Evolutionary conservation across 306 rosid genomes (phyloP).

Genomic region (Cucurbita ficifolia): DNA sequence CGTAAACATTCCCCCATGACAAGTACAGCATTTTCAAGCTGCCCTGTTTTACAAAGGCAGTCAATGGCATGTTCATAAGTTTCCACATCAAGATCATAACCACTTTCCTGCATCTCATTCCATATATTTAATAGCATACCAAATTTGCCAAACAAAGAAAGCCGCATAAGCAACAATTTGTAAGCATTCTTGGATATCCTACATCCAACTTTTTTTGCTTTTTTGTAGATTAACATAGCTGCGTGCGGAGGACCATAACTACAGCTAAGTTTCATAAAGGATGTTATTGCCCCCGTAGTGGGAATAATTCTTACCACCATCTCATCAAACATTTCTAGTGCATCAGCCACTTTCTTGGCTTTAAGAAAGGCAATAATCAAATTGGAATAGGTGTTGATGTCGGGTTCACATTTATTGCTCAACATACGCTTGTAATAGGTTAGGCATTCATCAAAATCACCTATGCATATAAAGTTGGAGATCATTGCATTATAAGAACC

Average conservation of each 20-base stretch:
- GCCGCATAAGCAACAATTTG: constrained; percentile 71
- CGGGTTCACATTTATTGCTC: constrained; percentile 39
- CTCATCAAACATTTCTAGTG: constrained; percentile 70
- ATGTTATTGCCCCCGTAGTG: constrained; percentile 41
- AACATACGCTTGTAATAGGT: constrained; percentile 45
- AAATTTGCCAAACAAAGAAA: constrained; percentile 66
- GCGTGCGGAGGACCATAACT: constrained; percentile 91
- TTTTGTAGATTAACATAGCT: constrained; percentile 60
- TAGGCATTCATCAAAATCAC: constrained; percentile 38
- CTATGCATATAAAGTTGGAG: constrained; percentile 36
- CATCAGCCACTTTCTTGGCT: constrained; percentile 58
- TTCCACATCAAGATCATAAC: constrained; percentile 53
- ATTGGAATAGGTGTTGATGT: constrained; percentile 38
- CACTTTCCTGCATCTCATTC: constrained; percentile 79
- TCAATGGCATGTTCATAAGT: constrained; percentile 57
- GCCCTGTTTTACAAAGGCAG: constrained; percentile 73
- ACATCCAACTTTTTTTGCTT: constrained; percentile 51
- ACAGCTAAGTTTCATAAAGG: constrained; percentile 47
- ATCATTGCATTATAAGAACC: constrained; percentile 55
- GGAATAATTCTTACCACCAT: constrained; percentile 56
- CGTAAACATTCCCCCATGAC: constrained; percentile 79
- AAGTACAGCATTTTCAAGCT: constrained; percentile 75
- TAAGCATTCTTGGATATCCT: constrained; percentile 46
- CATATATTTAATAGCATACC: constrained; percentile 61
- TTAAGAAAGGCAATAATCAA: constrained; percentile 45